Evolutionary conservation across 2,329 filamentous ascomycete genomes (phyloP).

Genomic region (Neoscytalidium dimidiatum): DNA sequence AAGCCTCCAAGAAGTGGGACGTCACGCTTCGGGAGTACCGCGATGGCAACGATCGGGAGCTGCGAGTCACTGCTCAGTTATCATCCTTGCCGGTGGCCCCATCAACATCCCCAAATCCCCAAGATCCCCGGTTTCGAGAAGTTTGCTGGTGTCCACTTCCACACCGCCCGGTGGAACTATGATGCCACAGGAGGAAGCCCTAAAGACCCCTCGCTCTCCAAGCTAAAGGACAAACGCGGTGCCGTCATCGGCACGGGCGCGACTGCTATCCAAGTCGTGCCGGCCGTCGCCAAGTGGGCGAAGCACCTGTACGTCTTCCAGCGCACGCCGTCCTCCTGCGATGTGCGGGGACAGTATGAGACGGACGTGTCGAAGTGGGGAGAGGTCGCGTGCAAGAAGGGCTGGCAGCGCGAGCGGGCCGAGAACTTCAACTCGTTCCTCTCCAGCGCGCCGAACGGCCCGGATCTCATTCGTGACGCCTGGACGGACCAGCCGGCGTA

Average conservation of each 20-base stretch:
- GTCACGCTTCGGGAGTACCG: too few species aligned
- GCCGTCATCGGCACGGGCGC: slow-evolving; percentile 32
- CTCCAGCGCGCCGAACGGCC: slow-evolving; percentile 29
- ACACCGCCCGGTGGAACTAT: slow-evolving; percentile 26
- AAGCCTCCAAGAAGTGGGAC: too few species aligned
- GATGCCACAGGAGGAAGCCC: slow-evolving; percentile 38
- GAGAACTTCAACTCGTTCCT: slow-evolving; percentile 47
- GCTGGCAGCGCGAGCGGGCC: slow-evolving; percentile 54
- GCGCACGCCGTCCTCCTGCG: slow-evolving; percentile 37
- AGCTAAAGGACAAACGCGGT: slow-evolving; percentile 21
- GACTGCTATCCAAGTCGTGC: slow-evolving; percentile 30
- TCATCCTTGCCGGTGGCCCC: too few species aligned
- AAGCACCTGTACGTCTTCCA: slow-evolving; percentile 27
- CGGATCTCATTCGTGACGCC: slow-evolving; percentile 52
- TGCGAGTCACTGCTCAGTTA: too few species aligned
- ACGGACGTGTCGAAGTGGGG: slow-evolving; percentile 48
- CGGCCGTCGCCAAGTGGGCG: slow-evolving; percentile 28
- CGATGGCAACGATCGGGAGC: too few species aligned
- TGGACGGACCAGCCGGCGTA: slow-evolving; percentile 41
- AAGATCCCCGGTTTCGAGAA: slow-evolving; percentile 33
- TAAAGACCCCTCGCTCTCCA: slow-evolving; percentile 27
- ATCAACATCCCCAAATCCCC: slow-evolving; percentile 35
- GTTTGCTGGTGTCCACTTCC: slow-evolving; percentile 38
- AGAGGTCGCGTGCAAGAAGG: slow-evolving; percentile 35
- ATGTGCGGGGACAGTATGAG: slow-evolving; percentile 38